Evolutionary conservation across 1,284 basidiomycete genomes (phyloP).

Genomic region (Albatrellus sp.): DNA sequence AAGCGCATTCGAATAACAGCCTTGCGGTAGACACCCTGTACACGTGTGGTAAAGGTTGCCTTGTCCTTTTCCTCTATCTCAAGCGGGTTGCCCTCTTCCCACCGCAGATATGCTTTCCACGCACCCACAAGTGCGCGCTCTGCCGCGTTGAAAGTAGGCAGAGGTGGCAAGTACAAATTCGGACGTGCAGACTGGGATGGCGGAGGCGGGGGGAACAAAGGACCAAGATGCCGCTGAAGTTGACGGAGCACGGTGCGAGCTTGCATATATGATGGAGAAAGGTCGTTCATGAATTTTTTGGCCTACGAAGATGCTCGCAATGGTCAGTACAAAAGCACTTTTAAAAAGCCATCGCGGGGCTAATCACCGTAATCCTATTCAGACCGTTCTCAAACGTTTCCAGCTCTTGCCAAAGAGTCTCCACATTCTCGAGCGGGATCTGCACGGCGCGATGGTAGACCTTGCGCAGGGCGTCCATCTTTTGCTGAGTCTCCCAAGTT

Average conservation of each 20-base stretch:
- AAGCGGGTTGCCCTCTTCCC: constrained; percentile 92
- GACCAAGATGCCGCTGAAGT: constrained; percentile 60
- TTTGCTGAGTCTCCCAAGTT: constrained; percentile 93
- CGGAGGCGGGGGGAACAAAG: constrained; percentile 45
- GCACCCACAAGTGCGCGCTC: constrained; percentile 70
- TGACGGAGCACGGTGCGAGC: constrained; percentile 84
- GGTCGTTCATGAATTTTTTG: constrained; percentile 87
- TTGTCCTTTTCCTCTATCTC: constrained; percentile 84
- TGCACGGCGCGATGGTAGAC: constrained; percentile 90
- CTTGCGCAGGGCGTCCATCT: constrained; percentile 87
- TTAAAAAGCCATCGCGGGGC: neutral
- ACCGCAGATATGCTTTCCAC: constrained; percentile 91
- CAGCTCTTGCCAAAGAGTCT: constrained; percentile 89
- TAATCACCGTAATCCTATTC: constrained; percentile 73
- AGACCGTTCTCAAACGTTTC: constrained; percentile 87
- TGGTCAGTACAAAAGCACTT: constrained; percentile 1
- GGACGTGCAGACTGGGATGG: constrained; percentile 25
- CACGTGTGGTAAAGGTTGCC: constrained; percentile 50
- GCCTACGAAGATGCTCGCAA: constrained; percentile 32
- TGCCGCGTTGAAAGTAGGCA: constrained; percentile 60
- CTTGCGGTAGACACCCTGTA: constrained; percentile 81
- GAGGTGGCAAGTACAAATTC: constrained; percentile 54
- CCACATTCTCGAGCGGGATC: constrained; percentile 89
- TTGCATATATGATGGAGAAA: constrained; percentile 84
- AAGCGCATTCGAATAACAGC: constrained; percentile 86